Evolutionary conservation across 805 yeast genomes (phyloP).

Genomic region (Saccharomyces paradoxus): DNA sequence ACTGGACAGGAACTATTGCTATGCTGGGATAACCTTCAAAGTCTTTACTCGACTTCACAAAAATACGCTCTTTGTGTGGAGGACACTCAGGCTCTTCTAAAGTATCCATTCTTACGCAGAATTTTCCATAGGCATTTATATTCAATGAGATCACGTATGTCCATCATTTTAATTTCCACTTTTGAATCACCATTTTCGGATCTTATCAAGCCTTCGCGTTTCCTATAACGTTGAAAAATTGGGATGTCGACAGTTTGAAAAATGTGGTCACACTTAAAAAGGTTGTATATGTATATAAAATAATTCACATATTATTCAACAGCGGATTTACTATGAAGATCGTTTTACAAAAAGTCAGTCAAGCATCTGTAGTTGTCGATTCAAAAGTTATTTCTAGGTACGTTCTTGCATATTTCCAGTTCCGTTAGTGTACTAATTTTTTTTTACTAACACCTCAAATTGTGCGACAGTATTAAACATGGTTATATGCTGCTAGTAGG

Average conservation of each 20-base stretch:
- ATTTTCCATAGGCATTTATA: not conserved
- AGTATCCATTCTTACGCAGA: not conserved
- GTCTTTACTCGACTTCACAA: slow-evolving; percentile 1
- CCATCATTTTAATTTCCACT: not conserved
- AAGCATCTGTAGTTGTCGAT: slow-evolving; percentile 85
- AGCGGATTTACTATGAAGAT: slow-evolving; percentile 53
- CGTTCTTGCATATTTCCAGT: slow-evolving; percentile 5
- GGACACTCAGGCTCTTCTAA: not conserved
- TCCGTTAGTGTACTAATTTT: not conserved
- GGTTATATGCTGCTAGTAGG: slow-evolving; percentile 85
- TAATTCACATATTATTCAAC: not conserved
- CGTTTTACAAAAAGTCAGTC: slow-evolving; percentile 81
- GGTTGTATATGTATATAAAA: no score
- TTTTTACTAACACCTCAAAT: not conserved
- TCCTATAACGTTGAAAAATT: not conserved
- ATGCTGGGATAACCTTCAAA: not conserved
- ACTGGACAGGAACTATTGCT: slow-evolving; percentile 6
- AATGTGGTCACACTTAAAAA: no score
- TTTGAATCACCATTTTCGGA: not conserved
- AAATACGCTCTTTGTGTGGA: not conserved
- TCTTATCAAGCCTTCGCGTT: not conserved
- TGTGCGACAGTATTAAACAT: slow-evolving; percentile 39
- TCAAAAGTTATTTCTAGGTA: slow-evolving; percentile 56
- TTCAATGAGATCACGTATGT: not conserved
- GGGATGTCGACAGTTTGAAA: not conserved